Base-by-base conservation (phyloP, 805 yeast species). In the Candida dendrica region DNA sequence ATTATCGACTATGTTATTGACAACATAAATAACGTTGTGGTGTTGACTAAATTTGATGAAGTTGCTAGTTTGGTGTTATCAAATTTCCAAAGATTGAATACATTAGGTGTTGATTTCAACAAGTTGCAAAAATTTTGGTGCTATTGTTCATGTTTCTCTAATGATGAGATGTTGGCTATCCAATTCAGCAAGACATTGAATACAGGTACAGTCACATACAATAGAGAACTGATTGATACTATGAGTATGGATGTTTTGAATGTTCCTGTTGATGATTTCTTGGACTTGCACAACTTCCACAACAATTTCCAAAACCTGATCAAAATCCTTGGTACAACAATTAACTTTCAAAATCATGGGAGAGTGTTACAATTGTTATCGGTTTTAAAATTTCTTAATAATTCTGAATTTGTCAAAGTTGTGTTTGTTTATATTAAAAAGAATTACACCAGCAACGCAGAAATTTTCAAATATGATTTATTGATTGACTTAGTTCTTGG, bases 401-500 rank as follows among this genome's bases (percentile, higher is more conserved):
- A 39, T 26, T 16, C 51, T 40, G 69, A 55, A 34, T 55, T 56
- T 35, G 48, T 50, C 31, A 52, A 56, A 32, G 41, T 42, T 1
- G 20, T 55, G 5, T 52, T 54, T 42, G 56, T 49, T 27, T 58
- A 38, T 48, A 54, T 52, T 43, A 61, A 49, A 49, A 60, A 46
- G 51, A 55, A 55, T 18, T 58, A 39, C 45, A 45, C 38, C 39
- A 47, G 47, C 22, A 40, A 47, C 5, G 67, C 65, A 35, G 66
- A 63, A 42, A 60, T 64, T 3, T 47, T 58, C 19, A 61, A 66
- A 41, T 47, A 62, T 36, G 68, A 60, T 33, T 56, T 72, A 11
- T 47, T 71, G 6, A 42, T 63, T n/a, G 64, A 59, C 24, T 44
- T 73, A 35, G 50, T 72, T 1, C 43, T 64, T 11, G 61, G 67